Conservation (phyloP, 805 yeast species). For the Lipomyces chichibuensis region DNA sequence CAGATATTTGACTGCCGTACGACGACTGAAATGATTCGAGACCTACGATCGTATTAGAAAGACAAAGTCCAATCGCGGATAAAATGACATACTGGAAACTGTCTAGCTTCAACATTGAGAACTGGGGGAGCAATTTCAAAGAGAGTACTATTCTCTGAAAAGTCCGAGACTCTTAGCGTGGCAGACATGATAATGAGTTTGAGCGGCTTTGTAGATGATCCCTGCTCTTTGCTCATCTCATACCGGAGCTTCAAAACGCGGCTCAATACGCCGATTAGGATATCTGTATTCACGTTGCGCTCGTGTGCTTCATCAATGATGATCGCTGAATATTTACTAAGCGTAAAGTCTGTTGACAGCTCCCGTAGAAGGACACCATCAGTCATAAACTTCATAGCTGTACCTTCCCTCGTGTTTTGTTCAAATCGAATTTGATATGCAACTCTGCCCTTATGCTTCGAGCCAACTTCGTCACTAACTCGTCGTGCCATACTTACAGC, state of each 20-base stretch:
- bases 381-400: conserved; percentile 86
- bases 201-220: conserved; percentile 60
- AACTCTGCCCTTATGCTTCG: conserved; percentile 64
- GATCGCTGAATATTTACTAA: conserved; percentile 80
- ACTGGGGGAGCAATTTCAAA: conserved; percentile 82
- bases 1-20: conserved; percentile 74
- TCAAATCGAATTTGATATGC: conserved; percentile 86
- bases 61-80: not conserved
- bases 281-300: conserved; percentile 93
- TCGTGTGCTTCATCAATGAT: conserved; percentile 98
- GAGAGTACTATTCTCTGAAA: conserved; percentile 74
- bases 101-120: conserved; percentile 87
- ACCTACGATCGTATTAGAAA: conserved; percentile 48
- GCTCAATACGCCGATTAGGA: conserved; percentile 90
- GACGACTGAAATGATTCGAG: conserved; percentile 81
- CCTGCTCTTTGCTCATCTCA: conserved; percentile 43
- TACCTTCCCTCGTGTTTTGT: conserved; percentile 61
- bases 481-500: conserved; percentile 89
- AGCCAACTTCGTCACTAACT: conserved; percentile 75
- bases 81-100: conserved; percentile 58
- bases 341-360: conserved; percentile 82
- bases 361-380: conserved; percentile 93
- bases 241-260: conserved; percentile 75
- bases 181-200: conserved; percentile 96
- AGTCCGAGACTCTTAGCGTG: conserved; percentile 89